phyloP scores from a whole-genome alignment of 2,329 filamentous ascomycete genomes.

The Akanthomyces uredinophilus region DNA sequence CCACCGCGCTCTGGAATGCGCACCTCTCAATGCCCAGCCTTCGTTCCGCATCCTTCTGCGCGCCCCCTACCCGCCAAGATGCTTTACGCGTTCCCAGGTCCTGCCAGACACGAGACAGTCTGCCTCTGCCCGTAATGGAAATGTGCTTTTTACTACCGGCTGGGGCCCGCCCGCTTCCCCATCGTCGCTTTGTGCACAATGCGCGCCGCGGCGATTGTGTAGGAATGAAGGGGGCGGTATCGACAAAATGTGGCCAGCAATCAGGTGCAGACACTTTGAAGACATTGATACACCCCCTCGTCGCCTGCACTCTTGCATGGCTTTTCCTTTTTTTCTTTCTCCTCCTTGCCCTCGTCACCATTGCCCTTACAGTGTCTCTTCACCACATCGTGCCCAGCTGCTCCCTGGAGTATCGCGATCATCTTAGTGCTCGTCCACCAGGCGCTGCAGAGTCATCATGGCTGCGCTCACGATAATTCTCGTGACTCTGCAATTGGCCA shows the following conservation, averaged over 20 bases:
- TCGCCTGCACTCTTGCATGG: conserved; percentile 13
- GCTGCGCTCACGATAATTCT: conserved; percentile 24
- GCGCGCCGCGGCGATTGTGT: conserved; percentile 15
- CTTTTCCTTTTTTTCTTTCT: conserved; percentile 16
- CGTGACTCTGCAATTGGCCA: conserved; percentile 22
- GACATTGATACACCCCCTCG: conserved; percentile 19
- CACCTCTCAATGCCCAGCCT: conserved; percentile 11
- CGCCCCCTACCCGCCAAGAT: not conserved
- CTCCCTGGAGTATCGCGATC: conserved; percentile 18
- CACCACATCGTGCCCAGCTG: conserved; percentile 16
- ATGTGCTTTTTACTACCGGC: conserved; percentile 14
- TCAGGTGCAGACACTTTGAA: conserved; percentile 18
- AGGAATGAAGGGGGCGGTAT: conserved; percentile 37
- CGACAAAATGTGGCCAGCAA: conserved; percentile 25
- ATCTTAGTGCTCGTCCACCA: conserved; percentile 17
- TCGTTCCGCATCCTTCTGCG: not conserved
- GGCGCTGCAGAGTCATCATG: conserved; percentile 24
- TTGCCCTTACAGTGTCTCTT: conserved; percentile 14
- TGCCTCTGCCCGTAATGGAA: conserved; percentile 28
- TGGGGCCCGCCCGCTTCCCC: not conserved
- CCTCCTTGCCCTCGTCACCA: conserved; percentile 16
- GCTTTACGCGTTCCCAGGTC: conserved; percentile 6
- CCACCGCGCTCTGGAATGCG: conserved; percentile 25
- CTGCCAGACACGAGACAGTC: conserved; percentile 25
- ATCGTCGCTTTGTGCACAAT: conserved; percentile 6